Percentiles rank a stretch among this genome's conserved stretches.
These are phyloP conservation scores for Suillus weaverae DNA, from an alignment of 768 basidiomycete species.

Conservation along the genomic window DNA sequence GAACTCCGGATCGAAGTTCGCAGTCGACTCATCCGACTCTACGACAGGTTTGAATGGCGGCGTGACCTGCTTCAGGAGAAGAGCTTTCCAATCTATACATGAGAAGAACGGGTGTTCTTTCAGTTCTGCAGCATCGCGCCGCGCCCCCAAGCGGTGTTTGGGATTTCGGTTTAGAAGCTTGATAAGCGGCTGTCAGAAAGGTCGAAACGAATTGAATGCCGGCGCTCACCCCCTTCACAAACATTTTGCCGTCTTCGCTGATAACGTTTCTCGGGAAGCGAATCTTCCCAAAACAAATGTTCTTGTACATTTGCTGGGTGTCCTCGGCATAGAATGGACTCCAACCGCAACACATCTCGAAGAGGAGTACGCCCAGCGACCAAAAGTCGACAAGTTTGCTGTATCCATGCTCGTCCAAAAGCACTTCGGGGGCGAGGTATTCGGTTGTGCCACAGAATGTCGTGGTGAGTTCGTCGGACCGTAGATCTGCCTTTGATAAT, in stretches of 20 bases:
- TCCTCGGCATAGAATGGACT: conserved; percentile 99
- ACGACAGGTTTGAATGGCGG: conserved; percentile 98
- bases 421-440: conserved; percentile 98
- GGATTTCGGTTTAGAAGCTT: conserved; percentile 98
- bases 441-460: conserved; percentile 99
- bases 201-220: conserved; percentile 12
- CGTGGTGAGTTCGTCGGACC: conserved; percentile 93
- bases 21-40: conserved; percentile 97
- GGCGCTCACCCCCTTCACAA: conserved; percentile 90
- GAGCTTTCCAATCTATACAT: conserved; percentile 86
- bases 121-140: conserved; percentile 87
- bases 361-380: conserved; percentile 92
- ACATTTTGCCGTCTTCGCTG: conserved; percentile 96
- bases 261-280: conserved; percentile 97
- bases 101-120: conserved; percentile 96
- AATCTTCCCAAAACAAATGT: conserved; percentile 98
- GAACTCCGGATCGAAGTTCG: conserved; percentile 98
- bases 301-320: conserved; percentile 99
- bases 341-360: conserved; percentile 99
- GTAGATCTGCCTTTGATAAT: conserved; percentile 92
- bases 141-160: conserved; percentile 92
- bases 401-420: conserved; percentile 97
- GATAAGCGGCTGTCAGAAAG: conserved; percentile 7
- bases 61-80: conserved; percentile 84
- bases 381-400: conserved; percentile 99